These are phyloP conservation scores for Psilocybe mexicana DNA, from an alignment of 1,284 basidiomycete species.

Conservation along the genomic window DNA sequence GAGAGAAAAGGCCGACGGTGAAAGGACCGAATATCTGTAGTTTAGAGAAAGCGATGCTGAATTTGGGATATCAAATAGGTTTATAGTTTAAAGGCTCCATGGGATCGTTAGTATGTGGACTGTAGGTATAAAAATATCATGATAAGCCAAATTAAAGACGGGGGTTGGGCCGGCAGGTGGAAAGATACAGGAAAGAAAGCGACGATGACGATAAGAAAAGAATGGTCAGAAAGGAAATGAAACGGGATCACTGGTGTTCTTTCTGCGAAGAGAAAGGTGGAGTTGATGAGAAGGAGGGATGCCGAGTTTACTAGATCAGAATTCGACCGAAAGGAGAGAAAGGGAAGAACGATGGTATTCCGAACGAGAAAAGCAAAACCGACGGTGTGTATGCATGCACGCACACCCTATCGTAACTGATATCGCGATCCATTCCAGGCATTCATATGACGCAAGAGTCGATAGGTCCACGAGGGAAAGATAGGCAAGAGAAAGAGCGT, in stretches of 20 bases:
- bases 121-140: background rate
- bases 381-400: background rate
- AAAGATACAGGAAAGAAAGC: background rate
- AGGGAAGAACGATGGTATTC: background rate
- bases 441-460: background rate
- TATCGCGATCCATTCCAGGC: background rate
- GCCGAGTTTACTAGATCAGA: background rate
- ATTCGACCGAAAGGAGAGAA: background rate
- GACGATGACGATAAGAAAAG: background rate
- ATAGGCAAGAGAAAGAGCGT: background rate
- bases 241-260: background rate
- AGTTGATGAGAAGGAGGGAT: background rate
- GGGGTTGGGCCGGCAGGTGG: background rate
- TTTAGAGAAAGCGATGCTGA: background rate
- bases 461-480: background rate
- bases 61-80: background rate
- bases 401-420: background rate
- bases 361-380: background rate
- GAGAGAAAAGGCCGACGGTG: too few relatives aligned
- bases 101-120: background rate
- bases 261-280: background rate
- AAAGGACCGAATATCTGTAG: too few relatives aligned
- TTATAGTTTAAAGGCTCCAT: background rate
- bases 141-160: conserved; percentile 1
- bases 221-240: background rate